Conservation (phyloP, 257 asterid genomes). For the Sherardia arvensis region DNA sequence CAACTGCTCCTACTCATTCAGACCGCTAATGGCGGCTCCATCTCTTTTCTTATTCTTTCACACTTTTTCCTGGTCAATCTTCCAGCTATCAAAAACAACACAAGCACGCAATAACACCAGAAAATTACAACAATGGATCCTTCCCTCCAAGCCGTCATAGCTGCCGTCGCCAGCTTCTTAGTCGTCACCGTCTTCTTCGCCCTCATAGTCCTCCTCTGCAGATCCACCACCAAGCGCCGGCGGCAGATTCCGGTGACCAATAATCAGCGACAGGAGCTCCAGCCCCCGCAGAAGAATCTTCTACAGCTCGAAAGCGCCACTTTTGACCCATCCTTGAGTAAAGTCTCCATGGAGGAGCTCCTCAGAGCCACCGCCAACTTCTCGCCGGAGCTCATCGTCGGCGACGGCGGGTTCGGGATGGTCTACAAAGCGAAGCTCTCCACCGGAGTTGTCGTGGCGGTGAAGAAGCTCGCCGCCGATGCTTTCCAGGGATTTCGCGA, state of each 20-base stretch:
- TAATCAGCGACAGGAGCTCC: too few relatives aligned
- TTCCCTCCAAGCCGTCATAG: constrained; percentile 42
- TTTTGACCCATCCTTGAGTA: constrained; percentile 48
- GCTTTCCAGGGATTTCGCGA: constrained; percentile 90
- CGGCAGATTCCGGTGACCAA: constrained; percentile 16
- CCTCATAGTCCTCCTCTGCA: constrained; percentile 31
- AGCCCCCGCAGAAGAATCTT: too few relatives aligned
- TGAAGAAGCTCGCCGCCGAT: constrained; percentile 57
- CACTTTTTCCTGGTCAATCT: constrained; percentile 4
- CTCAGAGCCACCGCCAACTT: constrained; percentile 53
- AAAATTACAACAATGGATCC: constrained; percentile 17
- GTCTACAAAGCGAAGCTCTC: constrained; percentile 69
- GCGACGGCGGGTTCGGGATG: constrained; percentile 86
- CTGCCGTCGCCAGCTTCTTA: constrained; percentile 45
- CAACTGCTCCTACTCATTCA: constrained; percentile 14
- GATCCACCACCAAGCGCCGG: constrained; percentile 14
- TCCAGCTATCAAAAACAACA: neutral
- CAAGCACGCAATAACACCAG: constrained; percentile 3
- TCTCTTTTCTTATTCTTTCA: neutral
- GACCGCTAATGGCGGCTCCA: constrained; percentile 57
- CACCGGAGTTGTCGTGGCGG: constrained; percentile 63
- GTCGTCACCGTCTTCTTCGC: constrained; percentile 34
- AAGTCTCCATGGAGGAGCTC: constrained; percentile 66
- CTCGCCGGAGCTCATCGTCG: constrained; percentile 64
- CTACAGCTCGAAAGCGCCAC: constrained; percentile 63